A percentile compares a stretch with the other conserved stretches of the same genome.
These are phyloP conservation scores for Alternaria brassicicola DNA, from an alignment of 2,329 filamentous ascomycete genomes.

Conservation along the genomic window DNA sequence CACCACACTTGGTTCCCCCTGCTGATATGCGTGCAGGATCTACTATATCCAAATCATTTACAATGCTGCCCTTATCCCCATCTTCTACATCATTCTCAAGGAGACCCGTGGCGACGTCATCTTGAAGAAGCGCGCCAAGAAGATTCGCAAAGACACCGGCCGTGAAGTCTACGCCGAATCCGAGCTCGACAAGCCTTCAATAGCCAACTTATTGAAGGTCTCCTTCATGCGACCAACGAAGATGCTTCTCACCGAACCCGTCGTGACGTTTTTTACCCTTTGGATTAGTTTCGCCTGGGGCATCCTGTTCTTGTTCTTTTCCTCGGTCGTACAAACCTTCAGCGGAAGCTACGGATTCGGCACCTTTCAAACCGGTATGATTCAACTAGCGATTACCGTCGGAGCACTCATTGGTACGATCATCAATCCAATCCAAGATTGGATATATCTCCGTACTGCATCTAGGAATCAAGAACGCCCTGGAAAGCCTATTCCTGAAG, in stretches of 20 bases:
- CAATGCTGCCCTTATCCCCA: slow-evolving; percentile 49
- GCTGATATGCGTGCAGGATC: slow-evolving; percentile 42
- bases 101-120: slow-evolving; percentile 54
- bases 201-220: slow-evolving; percentile 39
- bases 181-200: slow-evolving; percentile 31
- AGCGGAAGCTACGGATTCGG: slow-evolving; percentile 46
- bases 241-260: slow-evolving; percentile 52
- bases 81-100: slow-evolving; percentile 52
- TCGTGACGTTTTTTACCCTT: slow-evolving; percentile 52
- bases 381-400: slow-evolving; percentile 53
- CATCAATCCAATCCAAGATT: slow-evolving; percentile 49
- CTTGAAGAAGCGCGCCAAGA: slow-evolving; percentile 48
- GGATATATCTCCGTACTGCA: slow-evolving; percentile 38
- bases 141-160: slow-evolving; percentile 48
- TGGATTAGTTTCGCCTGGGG: slow-evolving; percentile 55
- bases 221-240: slow-evolving; percentile 51
- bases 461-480: slow-evolving; percentile 47
- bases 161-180: slow-evolving; percentile 36
- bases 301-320: slow-evolving; percentile 53
- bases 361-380: slow-evolving; percentile 43
- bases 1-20: background rate
- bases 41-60: slow-evolving; percentile 55
- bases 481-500: slow-evolving; percentile 52
- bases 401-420: slow-evolving; percentile 52
- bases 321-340: slow-evolving; percentile 51